Percentiles rank a stretch among this genome's conserved stretches.
phyloP scores from a whole-genome alignment of 176 grass and related monocot species.

The Zoysia japonica region DNA sequence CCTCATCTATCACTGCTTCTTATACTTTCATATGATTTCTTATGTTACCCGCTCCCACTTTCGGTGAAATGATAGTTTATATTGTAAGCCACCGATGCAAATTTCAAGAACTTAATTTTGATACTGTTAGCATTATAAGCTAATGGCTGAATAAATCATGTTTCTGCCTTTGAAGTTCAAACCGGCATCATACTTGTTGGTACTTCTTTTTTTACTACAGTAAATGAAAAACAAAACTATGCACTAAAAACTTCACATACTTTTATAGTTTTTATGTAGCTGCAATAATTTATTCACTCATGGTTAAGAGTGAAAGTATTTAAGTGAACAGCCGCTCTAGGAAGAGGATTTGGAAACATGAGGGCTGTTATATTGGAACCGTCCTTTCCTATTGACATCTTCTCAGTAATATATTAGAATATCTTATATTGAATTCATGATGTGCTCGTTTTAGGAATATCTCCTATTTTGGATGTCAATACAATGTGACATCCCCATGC shows the following conservation, averaged over 20 bases:
- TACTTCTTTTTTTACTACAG: neutral
- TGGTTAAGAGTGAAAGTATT: no score
- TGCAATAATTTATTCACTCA: no score
- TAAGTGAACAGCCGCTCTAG: no score
- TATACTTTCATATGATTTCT: neutral
- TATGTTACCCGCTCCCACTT: neutral
- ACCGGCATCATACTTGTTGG: neutral
- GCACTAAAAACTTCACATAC: neutral
- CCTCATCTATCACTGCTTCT: no score
- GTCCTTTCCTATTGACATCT: constrained; percentile 1
- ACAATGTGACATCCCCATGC: no score
- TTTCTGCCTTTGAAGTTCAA: no score
- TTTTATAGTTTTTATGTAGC: neutral
- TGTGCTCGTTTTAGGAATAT: neutral
- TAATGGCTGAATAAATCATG: neutral
- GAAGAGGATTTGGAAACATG: neutral
- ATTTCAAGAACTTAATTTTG: neutral
- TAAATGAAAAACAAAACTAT: neutral
- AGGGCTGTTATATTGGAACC: neutral
- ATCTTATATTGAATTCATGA: constrained; percentile 1
- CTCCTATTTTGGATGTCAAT: neutral
- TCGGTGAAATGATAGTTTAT: constrained; percentile 1
- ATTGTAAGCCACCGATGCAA: neutral
- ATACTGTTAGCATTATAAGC: neutral
- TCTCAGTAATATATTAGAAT: neutral